Evolutionary conservation across 352 stramenopile genomes (phyloP), one percentile per base, ranked within the genome.

Genomic region (Pythium vanterpoolii): DNA sequence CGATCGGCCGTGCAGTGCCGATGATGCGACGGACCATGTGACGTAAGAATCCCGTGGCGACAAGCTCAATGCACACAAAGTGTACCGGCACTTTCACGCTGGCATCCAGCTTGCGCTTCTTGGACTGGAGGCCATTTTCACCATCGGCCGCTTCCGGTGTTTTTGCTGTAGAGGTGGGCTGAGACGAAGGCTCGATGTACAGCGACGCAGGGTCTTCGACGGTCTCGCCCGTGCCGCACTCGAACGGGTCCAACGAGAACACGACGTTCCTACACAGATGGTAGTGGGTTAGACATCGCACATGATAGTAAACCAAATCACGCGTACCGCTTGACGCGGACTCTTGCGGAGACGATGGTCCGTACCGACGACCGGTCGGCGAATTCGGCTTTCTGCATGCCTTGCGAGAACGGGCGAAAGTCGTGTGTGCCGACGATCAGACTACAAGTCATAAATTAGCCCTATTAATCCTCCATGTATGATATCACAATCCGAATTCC

Each of bases 21-120:
- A 95, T 74, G 62, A 95, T 95, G 5, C 86, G 82, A 10, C 86
- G 82, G 60, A 95, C 82, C 86, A 95, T 95, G 68, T 95, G 86
- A 13, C 86, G 67, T n/a, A 95, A 61, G 55, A 95, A 95, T 5
- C 86, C 86, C 43, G 87, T 93, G 26, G 83, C 86, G 38, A 90
- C 64, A 23, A 95, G 69, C 68, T 95, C 86, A 23, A 95, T 72
- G 62, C 86, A 95, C 28, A 93, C 72, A 38, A 89, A 91, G 53
- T 93, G 73, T n/a, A 89, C 74, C 0, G 75, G 70, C 0, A 53
- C 34, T 10, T 27, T 50, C 4, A 36, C 19, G 2, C 21, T 66
- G 3, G 33, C 16, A 10, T 77, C 47, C 14, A 77, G 18, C 28
- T 60, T 63, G 38, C 70, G 57, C 26, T 78, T 86, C 66, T 87